Evolutionary conservation across 2,329 filamentous ascomycete genomes (phyloP).

Genomic region (Metarhizium guizhouense): DNA sequence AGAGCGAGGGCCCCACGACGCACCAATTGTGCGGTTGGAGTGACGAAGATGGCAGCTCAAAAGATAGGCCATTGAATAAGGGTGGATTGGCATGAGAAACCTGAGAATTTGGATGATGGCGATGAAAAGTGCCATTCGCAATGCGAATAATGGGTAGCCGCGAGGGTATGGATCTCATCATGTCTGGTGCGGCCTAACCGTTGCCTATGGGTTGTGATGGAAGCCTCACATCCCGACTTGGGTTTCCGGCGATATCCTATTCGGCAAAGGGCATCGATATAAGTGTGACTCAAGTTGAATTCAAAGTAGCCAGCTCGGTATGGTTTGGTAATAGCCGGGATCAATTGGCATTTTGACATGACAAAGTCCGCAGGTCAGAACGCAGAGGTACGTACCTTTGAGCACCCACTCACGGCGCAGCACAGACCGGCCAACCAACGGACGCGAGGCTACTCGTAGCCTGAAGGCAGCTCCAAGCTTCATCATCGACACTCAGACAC

Average conservation of each 20-base stretch:
- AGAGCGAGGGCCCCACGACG: constrained; percentile 68
- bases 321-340: not conserved
- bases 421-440: not conserved
- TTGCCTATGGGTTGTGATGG: constrained; percentile 7
- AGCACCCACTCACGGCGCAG: not conserved
- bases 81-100: constrained; percentile 52
- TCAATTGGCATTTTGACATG: not conserved
- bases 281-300: not conserved
- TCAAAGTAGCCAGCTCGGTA: not conserved
- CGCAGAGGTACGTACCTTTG: constrained; percentile 12
- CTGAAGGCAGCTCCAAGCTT: constrained; percentile 11
- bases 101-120: constrained; percentile 54
- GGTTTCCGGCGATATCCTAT: too few relatives aligned
- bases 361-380: not conserved
- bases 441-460: constrained; percentile 20
- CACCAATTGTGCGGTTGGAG: constrained; percentile 61
- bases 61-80: constrained; percentile 62
- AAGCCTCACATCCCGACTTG: not conserved
- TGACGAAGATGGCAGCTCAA: constrained; percentile 55
- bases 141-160: constrained; percentile 60
- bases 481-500: constrained; percentile 5
- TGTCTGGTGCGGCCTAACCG: not conserved
- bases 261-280: not conserved
- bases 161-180: constrained; percentile 9
- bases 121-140: constrained; percentile 74